A percentile compares a stretch with the other conserved stretches of the same genome.
phyloP scores from a whole-genome alignment of 2,329 filamentous ascomycete species.

The Chrysosporium keratinophilum region DNA sequence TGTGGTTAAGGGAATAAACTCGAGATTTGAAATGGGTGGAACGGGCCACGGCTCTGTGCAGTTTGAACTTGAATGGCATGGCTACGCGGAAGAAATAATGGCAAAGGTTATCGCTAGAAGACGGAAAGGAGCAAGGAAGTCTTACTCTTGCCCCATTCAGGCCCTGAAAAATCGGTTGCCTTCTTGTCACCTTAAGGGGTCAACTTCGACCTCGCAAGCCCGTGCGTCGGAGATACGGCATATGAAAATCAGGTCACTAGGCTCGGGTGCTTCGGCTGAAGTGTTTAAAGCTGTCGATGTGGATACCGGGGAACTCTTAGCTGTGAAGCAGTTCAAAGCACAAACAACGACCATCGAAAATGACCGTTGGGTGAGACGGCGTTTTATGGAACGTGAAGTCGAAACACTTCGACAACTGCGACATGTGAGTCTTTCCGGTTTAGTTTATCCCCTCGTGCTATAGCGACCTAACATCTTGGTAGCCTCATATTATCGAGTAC shows the following conservation, averaged over 20 bases:
- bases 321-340: slow-evolving; percentile 13
- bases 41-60: neutral
- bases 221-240: neutral
- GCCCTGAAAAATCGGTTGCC: neutral
- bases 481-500: slow-evolving; percentile 5
- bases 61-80: neutral
- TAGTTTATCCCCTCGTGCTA: neutral
- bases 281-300: slow-evolving; percentile 15
- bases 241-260: neutral
- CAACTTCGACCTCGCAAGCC: neutral
- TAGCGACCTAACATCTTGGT: neutral
- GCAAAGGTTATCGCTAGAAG: neutral
- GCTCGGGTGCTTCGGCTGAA: slow-evolving; percentile 14
- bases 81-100: neutral
- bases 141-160: neutral
- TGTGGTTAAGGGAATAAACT: neutral
- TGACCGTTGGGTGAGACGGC: neutral
- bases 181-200: neutral
- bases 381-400: neutral
- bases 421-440: neutral
- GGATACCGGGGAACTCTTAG: slow-evolving; percentile 15
- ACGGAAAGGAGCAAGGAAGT: neutral
- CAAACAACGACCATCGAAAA: neutral
- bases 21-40: neutral
- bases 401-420: neutral